These are phyloP conservation scores for Chrysopogon serrulatus DNA, from an alignment of 176 grass and related monocot genomes.

Conservation along the genomic window DNA sequence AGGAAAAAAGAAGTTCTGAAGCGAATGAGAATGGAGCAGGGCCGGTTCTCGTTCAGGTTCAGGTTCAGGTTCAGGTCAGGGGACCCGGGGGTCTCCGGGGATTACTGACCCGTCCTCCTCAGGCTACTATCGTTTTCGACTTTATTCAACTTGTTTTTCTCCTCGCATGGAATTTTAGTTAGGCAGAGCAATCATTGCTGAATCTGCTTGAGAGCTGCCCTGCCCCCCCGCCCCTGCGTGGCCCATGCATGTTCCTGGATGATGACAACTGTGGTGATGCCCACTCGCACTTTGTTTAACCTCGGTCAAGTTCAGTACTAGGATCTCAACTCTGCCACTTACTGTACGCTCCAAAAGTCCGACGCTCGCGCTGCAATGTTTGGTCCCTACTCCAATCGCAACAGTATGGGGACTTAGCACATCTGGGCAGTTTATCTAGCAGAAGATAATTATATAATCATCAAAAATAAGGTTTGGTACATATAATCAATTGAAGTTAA, in stretches of 20 bases:
- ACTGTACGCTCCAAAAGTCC: neutral
- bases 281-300: neutral
- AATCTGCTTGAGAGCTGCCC: slow-evolving; percentile 30
- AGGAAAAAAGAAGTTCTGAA: neutral
- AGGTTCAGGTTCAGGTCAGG: neutral
- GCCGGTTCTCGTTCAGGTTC: neutral
- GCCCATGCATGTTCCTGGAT: slow-evolving; percentile 12
- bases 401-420: neutral
- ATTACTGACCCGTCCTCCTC: neutral
- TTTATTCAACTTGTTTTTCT: neutral
- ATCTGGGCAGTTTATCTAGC: too few species aligned
- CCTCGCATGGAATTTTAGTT: slow-evolving; percentile 27
- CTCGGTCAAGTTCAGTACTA: slow-evolving; percentile 5
- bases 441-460: neutral
- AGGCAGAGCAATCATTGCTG: slow-evolving; percentile 29
- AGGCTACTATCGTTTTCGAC: slow-evolving; percentile 10
- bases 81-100: neutral
- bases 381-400: neutral
- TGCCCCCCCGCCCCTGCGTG: neutral
- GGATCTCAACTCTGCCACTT: slow-evolving; percentile 1
- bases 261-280: neutral
- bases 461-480: too few species aligned
- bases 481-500: too few species aligned
- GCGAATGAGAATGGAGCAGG: slow-evolving; percentile 11
- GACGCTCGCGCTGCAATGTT: neutral